Percentiles rank a stretch among this genome's conserved stretches.
phyloP scores from a whole-genome alignment of 495 filamentous ascomycete genomes.

The Eremomyces bilateralis region DNA sequence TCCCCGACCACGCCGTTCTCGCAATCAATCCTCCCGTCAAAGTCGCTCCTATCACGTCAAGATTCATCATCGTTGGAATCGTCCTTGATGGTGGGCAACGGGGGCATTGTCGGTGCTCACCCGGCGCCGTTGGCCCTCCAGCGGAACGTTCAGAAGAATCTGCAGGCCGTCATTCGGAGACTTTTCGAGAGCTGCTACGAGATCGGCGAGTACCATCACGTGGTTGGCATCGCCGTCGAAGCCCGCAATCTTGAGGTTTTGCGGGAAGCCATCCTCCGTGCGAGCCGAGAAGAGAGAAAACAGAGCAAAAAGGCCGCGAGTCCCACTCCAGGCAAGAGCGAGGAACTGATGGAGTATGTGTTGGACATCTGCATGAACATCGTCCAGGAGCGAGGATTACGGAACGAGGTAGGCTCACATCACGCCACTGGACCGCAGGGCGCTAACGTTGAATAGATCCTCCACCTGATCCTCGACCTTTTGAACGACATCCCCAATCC shows the following conservation, averaged over 20 bases:
- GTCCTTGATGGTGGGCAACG: slow-evolving; percentile 29
- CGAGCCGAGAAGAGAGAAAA: slow-evolving; percentile 60
- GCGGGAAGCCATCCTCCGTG: slow-evolving; percentile 59
- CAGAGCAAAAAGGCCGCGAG: slow-evolving; percentile 25
- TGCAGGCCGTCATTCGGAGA: slow-evolving; percentile 65
- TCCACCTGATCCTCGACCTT: slow-evolving; percentile 70
- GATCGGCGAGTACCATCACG: slow-evolving; percentile 77
- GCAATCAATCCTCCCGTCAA: slow-evolving; percentile 71
- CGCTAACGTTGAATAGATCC: slow-evolving; percentile 31
- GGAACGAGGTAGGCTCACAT: slow-evolving; percentile 39
- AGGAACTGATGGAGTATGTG: slow-evolving; percentile 93
- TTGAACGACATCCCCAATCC: slow-evolving; percentile 73
- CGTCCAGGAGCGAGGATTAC: slow-evolving; percentile 76
- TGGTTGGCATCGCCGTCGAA: slow-evolving; percentile 96
- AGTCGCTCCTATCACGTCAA: slow-evolving; percentile 73
- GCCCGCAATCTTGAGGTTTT: slow-evolving; percentile 84
- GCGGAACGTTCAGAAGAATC: slow-evolving; percentile 38
- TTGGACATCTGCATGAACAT: slow-evolving; percentile 93
- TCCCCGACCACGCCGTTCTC: slow-evolving; percentile 88
- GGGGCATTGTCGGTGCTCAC: slow-evolving; percentile 27
- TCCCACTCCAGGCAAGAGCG: slow-evolving; percentile 26
- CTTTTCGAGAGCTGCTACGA: slow-evolving; percentile 81
- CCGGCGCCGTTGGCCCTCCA: slow-evolving; percentile 32
- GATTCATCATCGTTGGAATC: slow-evolving; percentile 37
- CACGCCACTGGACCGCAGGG: neutral